Base-by-base conservation (phyloP, 768 basidiomycete genomes). In the Lactifluus pinguis region DNA sequence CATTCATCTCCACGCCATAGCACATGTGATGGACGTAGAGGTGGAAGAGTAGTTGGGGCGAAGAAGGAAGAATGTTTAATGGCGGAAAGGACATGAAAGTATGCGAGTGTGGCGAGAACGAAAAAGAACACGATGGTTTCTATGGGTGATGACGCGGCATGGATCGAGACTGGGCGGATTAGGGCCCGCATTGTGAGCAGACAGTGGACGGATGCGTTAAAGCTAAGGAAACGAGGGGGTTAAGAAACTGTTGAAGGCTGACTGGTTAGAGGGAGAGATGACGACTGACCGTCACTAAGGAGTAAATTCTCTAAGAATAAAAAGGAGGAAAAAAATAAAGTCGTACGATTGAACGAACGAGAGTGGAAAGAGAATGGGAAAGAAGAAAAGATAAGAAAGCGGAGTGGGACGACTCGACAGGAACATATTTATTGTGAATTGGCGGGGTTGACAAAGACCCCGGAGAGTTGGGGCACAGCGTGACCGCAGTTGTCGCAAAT, bases 111-210 rank as follows among this genome's bases (percentile, higher is more conserved):
- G 21, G 89, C 88, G 61, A 95, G 72, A 68, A 94, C 83, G 72
- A 86, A 91, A 77, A 92, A 88, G 71, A 85, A 83, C 59, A 97
- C 93, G 65, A 97, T 92, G 8, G 89, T 88, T 69, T 98, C 95
- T 64, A 92, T 89, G 52, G 89, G 89, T 5, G 78, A 84, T 71
- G 83, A 83, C 15, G 86, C 86, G 1, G 87, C 84, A 64, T 86
- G 85, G 14, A 79, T 79, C 5, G 87, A 87, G 65, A 91, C 76
- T 1, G 87, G 85, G 47, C 85, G 76, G 42, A 87, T 75, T 32
- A 87, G 66, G 11, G 83, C 80, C 59, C 85, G 79, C 81, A 89
- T 81, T 57, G 57, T 68, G 62, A 55, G 51, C 60, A 42, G 38
- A 42, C 10, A n/a, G 32, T 34, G 42, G 17, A 15, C 50, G 44